Evolutionary conservation across 2,329 filamentous ascomycete genomes (phyloP).

Genomic region (Atkinsonella texensis): DNA sequence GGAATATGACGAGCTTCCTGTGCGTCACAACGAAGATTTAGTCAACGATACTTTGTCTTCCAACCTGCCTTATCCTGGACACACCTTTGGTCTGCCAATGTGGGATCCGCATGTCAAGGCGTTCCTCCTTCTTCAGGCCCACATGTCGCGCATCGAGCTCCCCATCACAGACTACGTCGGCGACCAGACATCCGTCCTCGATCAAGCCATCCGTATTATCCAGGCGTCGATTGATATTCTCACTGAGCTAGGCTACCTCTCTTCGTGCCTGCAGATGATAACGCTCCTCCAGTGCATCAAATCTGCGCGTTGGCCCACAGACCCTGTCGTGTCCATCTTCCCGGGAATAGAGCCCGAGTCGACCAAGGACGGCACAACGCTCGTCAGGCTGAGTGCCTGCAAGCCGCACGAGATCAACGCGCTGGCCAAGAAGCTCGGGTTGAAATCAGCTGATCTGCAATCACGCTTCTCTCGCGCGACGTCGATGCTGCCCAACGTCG

Average conservation of each 20-base stretch:
- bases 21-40: conserved; percentile 95
- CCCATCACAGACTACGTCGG: conserved; percentile 97
- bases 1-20: conserved; percentile 94
- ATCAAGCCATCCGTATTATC: conserved; percentile 93
- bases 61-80: conserved; percentile 55
- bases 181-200: conserved; percentile 78
- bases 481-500: conserved; percentile 56
- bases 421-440: conserved; percentile 37
- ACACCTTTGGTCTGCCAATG: conserved; percentile 65
- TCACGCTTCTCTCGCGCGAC: conserved; percentile 45
- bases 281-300: conserved; percentile 84
- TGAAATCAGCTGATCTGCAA: conserved; percentile 33
- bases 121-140: conserved; percentile 84
- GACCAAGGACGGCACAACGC: conserved; percentile 28
- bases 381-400: conserved; percentile 30
- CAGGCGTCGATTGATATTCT: conserved; percentile 92
- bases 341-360: conserved; percentile 49
- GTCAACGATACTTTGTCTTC: conserved; percentile 85
- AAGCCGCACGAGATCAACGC: conserved; percentile 24
- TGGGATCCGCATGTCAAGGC: conserved; percentile 99
- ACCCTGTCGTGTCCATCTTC: conserved; percentile 66
- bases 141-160: conserved; percentile 85
- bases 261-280: conserved; percentile 71
- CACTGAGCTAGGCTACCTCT: conserved; percentile 74
- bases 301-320: conserved; percentile 78